A percentile compares a stretch with the other conserved stretches of the same genome.
Conservation (phyloP, 257 asterid species). For the Scutellaria barbata region DNA sequence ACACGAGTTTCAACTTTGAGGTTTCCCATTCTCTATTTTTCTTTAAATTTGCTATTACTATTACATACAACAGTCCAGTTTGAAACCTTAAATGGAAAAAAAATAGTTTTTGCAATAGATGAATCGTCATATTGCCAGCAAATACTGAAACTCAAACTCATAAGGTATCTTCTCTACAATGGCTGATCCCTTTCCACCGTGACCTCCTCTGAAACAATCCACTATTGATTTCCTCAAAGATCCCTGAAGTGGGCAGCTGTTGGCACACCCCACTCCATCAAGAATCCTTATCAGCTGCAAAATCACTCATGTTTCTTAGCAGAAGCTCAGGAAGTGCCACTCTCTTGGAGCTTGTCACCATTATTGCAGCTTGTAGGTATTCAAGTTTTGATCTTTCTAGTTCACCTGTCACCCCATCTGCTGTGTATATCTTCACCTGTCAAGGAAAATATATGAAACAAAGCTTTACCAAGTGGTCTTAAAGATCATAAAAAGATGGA, state of each 20-base stretch:
- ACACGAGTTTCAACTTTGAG: too few species aligned
- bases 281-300: slow-evolving; percentile 57
- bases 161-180: slow-evolving; percentile 72
- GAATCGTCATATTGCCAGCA: slow-evolving; percentile 53
- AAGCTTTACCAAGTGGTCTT: neutral
- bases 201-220: slow-evolving; percentile 72
- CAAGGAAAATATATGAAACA: neutral
- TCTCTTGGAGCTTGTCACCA: slow-evolving; percentile 58
- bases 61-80: too few species aligned
- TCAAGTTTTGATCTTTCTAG: slow-evolving; percentile 78
- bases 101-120: too few species aligned
- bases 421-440: slow-evolving; percentile 84
- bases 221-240: slow-evolving; percentile 80
- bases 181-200: slow-evolving; percentile 52
- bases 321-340: slow-evolving; percentile 78
- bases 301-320: slow-evolving; percentile 62
- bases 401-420: slow-evolving; percentile 70
- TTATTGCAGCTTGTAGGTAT: slow-evolving; percentile 80
- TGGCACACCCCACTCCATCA: slow-evolving; percentile 79
- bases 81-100: too few species aligned
- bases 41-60: too few species aligned
- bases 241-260: slow-evolving; percentile 87
- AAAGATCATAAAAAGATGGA: neutral
- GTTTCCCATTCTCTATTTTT: too few species aligned
- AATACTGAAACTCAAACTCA: slow-evolving; percentile 80